Percentiles rank a stretch among this genome's conserved stretches.
These are phyloP conservation scores for Trichoderma sp. DNA, from an alignment of 2,329 filamentous ascomycete genomes.

Conservation along the genomic window DNA sequence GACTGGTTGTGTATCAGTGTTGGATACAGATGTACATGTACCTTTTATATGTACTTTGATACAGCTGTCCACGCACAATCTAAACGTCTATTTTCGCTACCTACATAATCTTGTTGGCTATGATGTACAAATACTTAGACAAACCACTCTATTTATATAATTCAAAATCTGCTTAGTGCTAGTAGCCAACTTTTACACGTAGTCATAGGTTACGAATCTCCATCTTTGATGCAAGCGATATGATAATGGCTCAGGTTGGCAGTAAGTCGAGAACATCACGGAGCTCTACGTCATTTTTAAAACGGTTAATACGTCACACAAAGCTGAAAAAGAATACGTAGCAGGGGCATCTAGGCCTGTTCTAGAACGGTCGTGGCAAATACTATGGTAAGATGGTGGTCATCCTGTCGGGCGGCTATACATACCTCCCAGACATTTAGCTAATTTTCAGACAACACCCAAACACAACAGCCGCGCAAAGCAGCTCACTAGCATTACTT, in stretches of 20 bases:
- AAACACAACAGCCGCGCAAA: neutral
- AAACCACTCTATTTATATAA: neutral
- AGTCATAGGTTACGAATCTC: neutral
- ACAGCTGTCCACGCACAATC: neutral
- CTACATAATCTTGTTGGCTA: neutral
- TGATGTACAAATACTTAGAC: neutral
- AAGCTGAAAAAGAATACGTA: neutral
- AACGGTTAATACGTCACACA: neutral
- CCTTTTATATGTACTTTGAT: neutral
- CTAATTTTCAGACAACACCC: neutral
- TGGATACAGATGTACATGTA: neutral
- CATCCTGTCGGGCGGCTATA: neutral
- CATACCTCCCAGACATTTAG: neutral
- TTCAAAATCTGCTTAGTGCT: rapidly evolving
- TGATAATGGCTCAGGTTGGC: neutral
- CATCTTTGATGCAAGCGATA: neutral
- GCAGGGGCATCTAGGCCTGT: neutral
- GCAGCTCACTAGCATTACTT: neutral
- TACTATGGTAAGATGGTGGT: neutral
- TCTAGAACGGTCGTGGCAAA: neutral
- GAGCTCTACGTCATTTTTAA: neutral
- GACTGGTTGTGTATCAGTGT: neutral
- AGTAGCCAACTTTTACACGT: neutral
- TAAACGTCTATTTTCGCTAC: neutral
- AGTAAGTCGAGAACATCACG: neutral